Base-by-base conservation (phyloP, 768 basidiomycete species). In the Gloeostereum incarnatum region DNA sequence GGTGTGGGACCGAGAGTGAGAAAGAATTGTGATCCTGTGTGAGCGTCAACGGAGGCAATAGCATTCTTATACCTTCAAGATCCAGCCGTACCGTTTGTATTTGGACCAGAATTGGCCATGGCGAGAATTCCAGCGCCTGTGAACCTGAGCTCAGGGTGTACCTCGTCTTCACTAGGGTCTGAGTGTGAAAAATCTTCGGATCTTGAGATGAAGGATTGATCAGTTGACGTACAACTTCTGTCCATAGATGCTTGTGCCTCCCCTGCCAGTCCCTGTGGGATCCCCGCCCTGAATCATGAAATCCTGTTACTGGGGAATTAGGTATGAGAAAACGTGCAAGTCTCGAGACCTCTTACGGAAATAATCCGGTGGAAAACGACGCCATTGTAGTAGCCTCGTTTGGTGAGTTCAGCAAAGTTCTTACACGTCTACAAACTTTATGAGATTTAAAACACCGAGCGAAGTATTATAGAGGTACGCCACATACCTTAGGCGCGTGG, bases 251-350 rank as follows among this genome's bases (percentile, higher is more conserved):
- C 88, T 89, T 19, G 82, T 85, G 27, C 88, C 87, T 23, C 94
- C 93, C 51, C 87, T 66, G 19, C 94, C 94, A 1, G 94, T 97
- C 11, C 33, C 33, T 79, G 82, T 43, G 92, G 93, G 94, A 56
- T 94, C 92, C 29, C 93, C 94, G 20, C 76, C 81, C 64, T 99
- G 94, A 11, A 96, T 80, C 94, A 97, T 97, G 53, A 97, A 97
- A 55, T 93, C 92, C 83, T 93, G 50, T 16, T 31, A 23, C 34
- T 34, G 13, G n/a, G n/a, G n/a, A n/a, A n/a, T n/a, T n/a, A n/a
- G n/a, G 3, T 7, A 13, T 44, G 23, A 37, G 24, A 9, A 5
- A 41, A 16, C 17, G 9, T 20, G 25, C 7, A 14, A 19, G 37
- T 4, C 33, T 34, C n/a, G 18, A n/a, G 31, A 17, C 22, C 18